phyloP scores from a whole-genome alignment of 2,329 filamentous ascomycete genomes.

The Aspergillus latus region DNA sequence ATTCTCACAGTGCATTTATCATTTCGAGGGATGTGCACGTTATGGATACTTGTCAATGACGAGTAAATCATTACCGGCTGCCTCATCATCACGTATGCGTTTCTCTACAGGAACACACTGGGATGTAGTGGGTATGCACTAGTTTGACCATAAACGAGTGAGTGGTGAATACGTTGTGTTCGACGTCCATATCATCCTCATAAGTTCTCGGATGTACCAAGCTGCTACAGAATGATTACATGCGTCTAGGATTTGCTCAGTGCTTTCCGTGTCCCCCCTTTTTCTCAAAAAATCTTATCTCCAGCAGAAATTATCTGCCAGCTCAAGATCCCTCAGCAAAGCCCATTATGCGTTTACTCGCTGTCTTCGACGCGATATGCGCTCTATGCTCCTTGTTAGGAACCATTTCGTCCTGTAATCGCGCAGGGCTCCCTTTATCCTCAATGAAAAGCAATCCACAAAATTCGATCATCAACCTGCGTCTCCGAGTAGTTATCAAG shows the following conservation, averaged over 20 bases:
- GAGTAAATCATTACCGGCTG: not conserved
- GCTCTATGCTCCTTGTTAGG: not conserved
- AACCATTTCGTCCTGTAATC: not conserved
- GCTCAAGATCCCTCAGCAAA: not conserved
- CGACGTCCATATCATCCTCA: not conserved
- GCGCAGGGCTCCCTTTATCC: not conserved
- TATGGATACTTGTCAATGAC: not conserved
- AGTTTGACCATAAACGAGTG: not conserved
- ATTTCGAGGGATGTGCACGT: not conserved
- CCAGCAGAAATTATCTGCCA: not conserved
- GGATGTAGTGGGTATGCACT: not conserved
- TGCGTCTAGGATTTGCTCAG: not conserved
- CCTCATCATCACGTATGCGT: no score
- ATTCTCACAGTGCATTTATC: not conserved
- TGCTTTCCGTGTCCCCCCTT: not conserved
- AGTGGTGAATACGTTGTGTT: not conserved
- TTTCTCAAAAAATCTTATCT: not conserved
- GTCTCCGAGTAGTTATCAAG: conserved; percentile 4
- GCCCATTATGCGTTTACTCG: not conserved
- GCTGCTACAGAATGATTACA: not conserved
- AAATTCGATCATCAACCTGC: conserved; percentile 2
- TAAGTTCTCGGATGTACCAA: not conserved
- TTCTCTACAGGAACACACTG: not conserved
- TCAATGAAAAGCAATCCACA: conserved; percentile 4
- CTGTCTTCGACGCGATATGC: not conserved